Percentiles rank a stretch among this genome's conserved stretches.
phyloP scores from a whole-genome alignment of 768 basidiomycete species.

The Pleurotus sapidus region DNA sequence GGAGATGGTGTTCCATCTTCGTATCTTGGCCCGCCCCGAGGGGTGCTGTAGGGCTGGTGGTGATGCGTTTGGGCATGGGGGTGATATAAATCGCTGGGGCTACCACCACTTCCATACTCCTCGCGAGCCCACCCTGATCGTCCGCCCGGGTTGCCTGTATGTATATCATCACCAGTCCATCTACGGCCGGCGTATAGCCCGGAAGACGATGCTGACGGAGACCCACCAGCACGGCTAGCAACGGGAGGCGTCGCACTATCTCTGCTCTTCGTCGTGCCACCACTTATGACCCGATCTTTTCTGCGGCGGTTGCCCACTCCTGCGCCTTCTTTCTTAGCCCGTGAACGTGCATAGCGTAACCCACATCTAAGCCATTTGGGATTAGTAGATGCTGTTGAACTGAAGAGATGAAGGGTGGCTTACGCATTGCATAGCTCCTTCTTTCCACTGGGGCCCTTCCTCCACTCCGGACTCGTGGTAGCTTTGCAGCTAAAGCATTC shows the following conservation, averaged over 20 bases:
- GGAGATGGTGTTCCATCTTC: slow-evolving; percentile 54
- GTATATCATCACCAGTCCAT: neutral
- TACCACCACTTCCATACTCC: neutral
- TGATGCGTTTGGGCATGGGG: slow-evolving; percentile 45
- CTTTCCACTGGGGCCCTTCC: slow-evolving; percentile 87
- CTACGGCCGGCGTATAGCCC: slow-evolving; percentile 12
- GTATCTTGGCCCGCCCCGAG: slow-evolving; percentile 24
- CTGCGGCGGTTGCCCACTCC: slow-evolving; percentile 52
- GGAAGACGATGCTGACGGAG: slow-evolving; percentile 28
- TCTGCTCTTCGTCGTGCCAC: slow-evolving; percentile 28
- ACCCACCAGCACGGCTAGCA: slow-evolving; percentile 2
- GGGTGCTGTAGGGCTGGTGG: neutral
- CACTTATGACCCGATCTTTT: slow-evolving; percentile 52
- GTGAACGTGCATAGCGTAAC: slow-evolving; percentile 80
- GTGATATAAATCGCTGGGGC: slow-evolving; percentile 24
- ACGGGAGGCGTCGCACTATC: slow-evolving; percentile 40
- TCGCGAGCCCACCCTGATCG: neutral
- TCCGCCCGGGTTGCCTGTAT: neutral
- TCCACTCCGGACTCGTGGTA: slow-evolving; percentile 85
- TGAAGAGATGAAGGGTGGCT: slow-evolving; percentile 28
- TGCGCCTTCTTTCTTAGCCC: slow-evolving; percentile 84
- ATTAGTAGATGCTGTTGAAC: neutral
- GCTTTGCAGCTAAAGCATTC: slow-evolving; percentile 81
- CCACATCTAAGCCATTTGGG: slow-evolving; percentile 55
- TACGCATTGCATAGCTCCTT: slow-evolving; percentile 94